Percentiles rank a stretch among this genome's conserved stretches.
Evolutionary conservation across 345 rosid genomes (phyloP).

Genomic region (Streptanthus diversifolius): DNA sequence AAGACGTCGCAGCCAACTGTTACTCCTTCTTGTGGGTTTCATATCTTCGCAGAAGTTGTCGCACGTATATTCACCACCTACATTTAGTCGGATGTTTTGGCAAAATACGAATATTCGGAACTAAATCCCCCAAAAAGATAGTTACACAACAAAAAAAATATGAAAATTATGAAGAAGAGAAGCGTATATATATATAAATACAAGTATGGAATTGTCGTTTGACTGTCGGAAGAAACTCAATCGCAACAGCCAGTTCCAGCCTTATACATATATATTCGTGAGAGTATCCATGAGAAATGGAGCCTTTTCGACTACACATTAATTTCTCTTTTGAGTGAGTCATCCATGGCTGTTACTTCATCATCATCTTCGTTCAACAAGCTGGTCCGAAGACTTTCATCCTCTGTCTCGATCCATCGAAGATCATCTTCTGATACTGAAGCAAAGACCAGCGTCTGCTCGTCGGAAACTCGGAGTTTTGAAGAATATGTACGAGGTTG

Average conservation of each 20-base stretch:
- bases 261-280: conserved; percentile 13
- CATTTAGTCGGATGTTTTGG: too few species aligned
- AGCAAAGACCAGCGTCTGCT: conserved; percentile 21
- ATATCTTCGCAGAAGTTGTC: not conserved
- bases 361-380: conserved; percentile 34
- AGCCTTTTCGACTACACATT: not conserved
- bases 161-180: not conserved
- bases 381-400: conserved; percentile 38
- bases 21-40: conserved; percentile 22
- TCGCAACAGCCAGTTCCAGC: conserved; percentile 21
- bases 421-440: conserved; percentile 32
- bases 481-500: conserved; percentile 32
- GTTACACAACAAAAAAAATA: too few species aligned
- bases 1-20: conserved; percentile 30
- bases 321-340: not conserved
- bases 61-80: too few species aligned
- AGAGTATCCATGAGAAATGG: not conserved
- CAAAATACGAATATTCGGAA: too few species aligned
- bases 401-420: conserved; percentile 36
- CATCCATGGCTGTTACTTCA: conserved; percentile 13
- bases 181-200: not conserved
- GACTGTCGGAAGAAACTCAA: conserved; percentile 27
- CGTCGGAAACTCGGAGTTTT: conserved; percentile 32
- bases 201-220: conserved; percentile 21
- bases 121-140: too few species aligned